Base-by-base conservation (phyloP, 768 basidiomycete genomes). In the Phlebiopsis gigantea region DNA sequence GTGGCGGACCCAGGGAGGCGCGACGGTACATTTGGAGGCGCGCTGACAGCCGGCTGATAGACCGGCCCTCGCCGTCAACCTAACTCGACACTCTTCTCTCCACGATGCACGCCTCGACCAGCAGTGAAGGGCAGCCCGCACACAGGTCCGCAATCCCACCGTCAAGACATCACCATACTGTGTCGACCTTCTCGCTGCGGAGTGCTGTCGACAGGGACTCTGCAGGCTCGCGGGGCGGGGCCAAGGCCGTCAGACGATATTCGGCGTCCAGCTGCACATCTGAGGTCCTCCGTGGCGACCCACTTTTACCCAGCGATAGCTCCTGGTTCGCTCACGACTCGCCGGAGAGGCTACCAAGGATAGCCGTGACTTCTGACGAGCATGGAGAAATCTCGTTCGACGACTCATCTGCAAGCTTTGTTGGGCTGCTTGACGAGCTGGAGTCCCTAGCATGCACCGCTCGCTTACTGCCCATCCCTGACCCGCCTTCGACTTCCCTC, bases 391-490 rank as follows among this genome's bases (percentile, higher is more conserved):
- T 10, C n/a, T 4, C 48, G 5, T 26, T 25, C 7, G 45, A 24
- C 30, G 34, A 42, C 30, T 19, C 45, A 21, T 21, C 22, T 14
- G 21, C 24, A 2, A 25, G 34, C 48, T 17, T 57, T 7, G 24
- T n/a, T 19, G 31, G 25, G 5, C 15, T 57, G 10, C 42, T 60
- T 19, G 47, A 53, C 15, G 58, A 60, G 28, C 25, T 60, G 19
- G 58, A 60, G 31, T 26, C 28, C 19, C 24, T 60, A 19, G 54
- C 58, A 2, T 1, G 14, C 5, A 22, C 14, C 9, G 48, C 31
- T n/a, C 57, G 41, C 22, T 15, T 17, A 19, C 46, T 60, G 14
- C 55, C 59, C 22, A 49, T 60, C 42, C 56, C 59, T 14, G 17
- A 46, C 15, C 45, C 51, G 4, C 59, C 45, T 2, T 39, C 56